These are phyloP conservation scores for Monosporozyma servazzii DNA, from an alignment of 805 yeast genomes.

Conservation along the genomic window DNA sequence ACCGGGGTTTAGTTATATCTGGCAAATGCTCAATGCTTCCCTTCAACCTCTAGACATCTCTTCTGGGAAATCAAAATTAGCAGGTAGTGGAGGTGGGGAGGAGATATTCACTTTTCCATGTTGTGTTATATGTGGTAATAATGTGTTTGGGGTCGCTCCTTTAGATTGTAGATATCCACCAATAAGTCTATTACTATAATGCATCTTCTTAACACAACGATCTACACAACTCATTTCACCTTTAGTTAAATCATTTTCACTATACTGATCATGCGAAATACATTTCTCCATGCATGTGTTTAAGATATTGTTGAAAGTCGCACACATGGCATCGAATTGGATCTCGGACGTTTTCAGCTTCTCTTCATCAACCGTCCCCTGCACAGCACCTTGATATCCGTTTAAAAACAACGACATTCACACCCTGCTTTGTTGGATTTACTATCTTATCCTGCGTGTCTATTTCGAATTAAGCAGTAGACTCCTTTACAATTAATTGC, in stretches of 20 bases:
- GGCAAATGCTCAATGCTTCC: background rate
- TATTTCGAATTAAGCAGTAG: too few species aligned
- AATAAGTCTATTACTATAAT: slow-evolving; percentile 55
- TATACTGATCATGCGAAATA: slow-evolving; percentile 65
- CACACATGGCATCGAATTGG: slow-evolving; percentile 57
- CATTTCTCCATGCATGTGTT: slow-evolving; percentile 66
- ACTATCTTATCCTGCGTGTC: background rate
- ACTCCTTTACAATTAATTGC: background rate
- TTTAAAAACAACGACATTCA: slow-evolving; percentile 56
- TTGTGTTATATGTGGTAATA: slow-evolving; percentile 30
- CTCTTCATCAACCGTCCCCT: slow-evolving; percentile 45
- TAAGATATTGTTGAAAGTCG: slow-evolving; percentile 47
- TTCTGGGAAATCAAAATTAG: background rate
- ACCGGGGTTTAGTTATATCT: background rate
- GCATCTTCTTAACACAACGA: slow-evolving; percentile 78
- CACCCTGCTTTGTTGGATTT: background rate
- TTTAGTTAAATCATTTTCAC: slow-evolving; percentile 74
- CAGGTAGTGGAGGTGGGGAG: background rate
- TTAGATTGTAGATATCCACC: slow-evolving; percentile 43
- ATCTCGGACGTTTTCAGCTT: slow-evolving; percentile 55
- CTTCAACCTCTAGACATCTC: background rate
- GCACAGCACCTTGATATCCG: slow-evolving; percentile 18
- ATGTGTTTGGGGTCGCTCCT: slow-evolving; percentile 38
- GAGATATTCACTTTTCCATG: background rate
- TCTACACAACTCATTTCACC: slow-evolving; percentile 81